A percentile compares a stretch with the other conserved stretches of the same genome.
Conservation (phyloP, 2,329 filamentous ascomycete genomes). For the Chaetomiaceae sp. region DNA sequence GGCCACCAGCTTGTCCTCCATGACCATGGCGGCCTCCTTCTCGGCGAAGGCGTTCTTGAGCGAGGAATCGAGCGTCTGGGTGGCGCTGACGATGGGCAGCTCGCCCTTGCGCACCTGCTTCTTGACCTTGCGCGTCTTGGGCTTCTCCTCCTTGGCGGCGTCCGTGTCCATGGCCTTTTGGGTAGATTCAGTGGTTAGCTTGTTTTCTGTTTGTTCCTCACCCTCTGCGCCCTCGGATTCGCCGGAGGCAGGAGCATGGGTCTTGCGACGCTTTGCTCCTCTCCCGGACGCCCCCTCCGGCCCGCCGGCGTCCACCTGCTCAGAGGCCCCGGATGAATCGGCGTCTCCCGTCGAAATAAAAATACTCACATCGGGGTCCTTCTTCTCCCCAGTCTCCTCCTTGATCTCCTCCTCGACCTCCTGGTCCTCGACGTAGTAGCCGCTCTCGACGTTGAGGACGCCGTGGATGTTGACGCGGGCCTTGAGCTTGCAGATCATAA, state of each 20-base stretch:
- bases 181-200: constrained; percentile 23
- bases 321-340: constrained; percentile 4
- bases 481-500: constrained; percentile 99
- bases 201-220: constrained; percentile 8
- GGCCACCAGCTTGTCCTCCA: constrained; percentile 97
- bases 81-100: constrained; percentile 79
- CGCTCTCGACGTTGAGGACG: constrained; percentile 91
- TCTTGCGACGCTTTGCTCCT: constrained; percentile 27
- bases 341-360: constrained; percentile 16
- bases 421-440: constrained; percentile 96
- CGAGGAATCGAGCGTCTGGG: constrained; percentile 68
- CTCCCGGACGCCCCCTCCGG: constrained; percentile 10
- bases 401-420: constrained; percentile 75
- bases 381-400: constrained; percentile 47
- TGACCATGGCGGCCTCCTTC: constrained; percentile 85
- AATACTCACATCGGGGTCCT: constrained; percentile 67
- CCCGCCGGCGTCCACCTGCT: constrained; percentile 1
- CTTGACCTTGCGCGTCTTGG: constrained; percentile 94
- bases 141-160: constrained; percentile 53
- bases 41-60: constrained; percentile 67
- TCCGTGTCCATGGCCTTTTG: constrained; percentile 82
- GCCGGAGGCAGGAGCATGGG: constrained; percentile 14
- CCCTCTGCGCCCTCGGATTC: constrained; percentile 7
- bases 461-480: constrained; percentile 94
- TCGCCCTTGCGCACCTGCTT: constrained; percentile 99